Percentiles rank a stretch among this genome's conserved stretches.
phyloP scores from a whole-genome alignment of 192 early-diverging fungal species.

The Backusella liffmaniae region DNA sequence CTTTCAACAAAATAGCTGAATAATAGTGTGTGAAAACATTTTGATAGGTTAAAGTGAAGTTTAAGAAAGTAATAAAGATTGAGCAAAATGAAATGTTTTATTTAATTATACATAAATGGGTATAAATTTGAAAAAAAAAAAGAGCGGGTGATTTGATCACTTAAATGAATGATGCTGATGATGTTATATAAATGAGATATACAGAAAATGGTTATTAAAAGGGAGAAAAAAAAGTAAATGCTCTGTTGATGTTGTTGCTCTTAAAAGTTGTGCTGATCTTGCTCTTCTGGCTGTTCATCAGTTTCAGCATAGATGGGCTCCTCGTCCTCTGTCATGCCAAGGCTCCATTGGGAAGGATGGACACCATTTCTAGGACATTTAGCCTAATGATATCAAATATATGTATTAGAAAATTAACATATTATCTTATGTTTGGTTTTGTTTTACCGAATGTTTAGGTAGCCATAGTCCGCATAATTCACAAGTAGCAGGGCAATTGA shows the following conservation, averaged over 20 bases:
- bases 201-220: neutral
- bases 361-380: conserved; percentile 15
- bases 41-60: no score
- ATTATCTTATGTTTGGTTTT: neutral
- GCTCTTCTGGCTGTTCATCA: neutral
- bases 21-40: neutral
- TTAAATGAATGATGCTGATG: neutral
- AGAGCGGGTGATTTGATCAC: neutral
- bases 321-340: neutral
- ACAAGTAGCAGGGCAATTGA: conserved; percentile 22
- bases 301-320: neutral
- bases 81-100: neutral
- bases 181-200: neutral
- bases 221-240: neutral
- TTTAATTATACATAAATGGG: neutral
- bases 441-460: conserved; percentile 22
- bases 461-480: conserved; percentile 29
- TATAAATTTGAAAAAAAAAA: neutral
- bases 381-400: neutral
- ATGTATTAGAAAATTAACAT: neutral
- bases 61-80: no score
- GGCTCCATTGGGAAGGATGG: conserved; percentile 7
- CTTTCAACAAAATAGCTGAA: neutral
- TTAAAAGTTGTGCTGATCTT: neutral
- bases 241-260: neutral